Evolutionary conservation across 352 stramenopile genomes (phyloP), one percentile per base, ranked within the genome.

Genomic region (Globisporangium emineosum): DNA sequence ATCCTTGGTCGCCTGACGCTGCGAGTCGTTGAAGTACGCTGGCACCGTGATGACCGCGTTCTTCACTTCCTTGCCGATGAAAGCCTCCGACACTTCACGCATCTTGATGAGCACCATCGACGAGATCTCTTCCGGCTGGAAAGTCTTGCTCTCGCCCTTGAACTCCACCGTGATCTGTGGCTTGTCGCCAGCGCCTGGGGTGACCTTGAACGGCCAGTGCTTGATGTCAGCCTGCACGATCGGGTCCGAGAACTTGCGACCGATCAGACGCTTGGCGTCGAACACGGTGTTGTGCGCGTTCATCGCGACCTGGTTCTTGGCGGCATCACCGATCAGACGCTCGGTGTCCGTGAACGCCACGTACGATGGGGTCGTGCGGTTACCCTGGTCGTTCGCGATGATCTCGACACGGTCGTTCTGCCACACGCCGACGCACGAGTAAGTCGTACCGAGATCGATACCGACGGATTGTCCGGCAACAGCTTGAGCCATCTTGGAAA

Each of bases 321-420:
- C n/a, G n/a, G n/a, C n/a, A n/a, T n/a, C n/a, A n/a, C n/a, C n/a
- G n/a, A n/a, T n/a, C n/a, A n/a, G n/a, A n/a, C n/a, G n/a, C n/a
- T n/a, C n/a, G n/a, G n/a, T n/a, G n/a, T n/a, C n/a, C n/a, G n/a
- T n/a, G n/a, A n/a, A n/a, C n/a, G n/a, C 85, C 87, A 99, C 94
- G 69, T 98, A 98, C 32, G 94, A 98, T 6, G 95, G 95, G 2
- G 94, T 98, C 32, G 93, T 98, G 50, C 94, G 88, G 75, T 98
- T 98, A 58, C 96, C 96, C 71, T 98, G 90, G 67, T 98, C 92
- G 70, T 98, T 98, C 52, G 93, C 93, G 71, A 98, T 97, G 72
- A 97, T 97, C 68, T 99, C n/a, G n/a, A n/a, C n/a, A n/a, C n/a
- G 92, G 79, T 98, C 96, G 70, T 99, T 98, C 75, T 98, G 92